Conservation (phyloP, 495 filamentous ascomycete genomes). For the Tuber magnatum region DNA sequence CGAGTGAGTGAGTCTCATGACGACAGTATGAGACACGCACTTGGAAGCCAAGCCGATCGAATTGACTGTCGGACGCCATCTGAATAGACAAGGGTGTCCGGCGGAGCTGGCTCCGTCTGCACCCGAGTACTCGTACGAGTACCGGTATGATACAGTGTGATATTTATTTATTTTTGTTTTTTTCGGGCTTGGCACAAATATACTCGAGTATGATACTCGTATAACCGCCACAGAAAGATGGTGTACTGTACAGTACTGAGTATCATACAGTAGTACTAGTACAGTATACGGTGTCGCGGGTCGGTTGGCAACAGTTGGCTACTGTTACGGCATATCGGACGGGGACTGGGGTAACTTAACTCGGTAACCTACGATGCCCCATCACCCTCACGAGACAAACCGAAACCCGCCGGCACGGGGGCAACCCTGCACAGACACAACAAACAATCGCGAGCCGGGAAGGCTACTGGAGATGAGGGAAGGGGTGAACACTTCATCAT, state of each 20-base stretch:
- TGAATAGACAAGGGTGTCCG: not conserved
- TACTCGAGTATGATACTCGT: too few species aligned
- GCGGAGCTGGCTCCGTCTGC: not conserved
- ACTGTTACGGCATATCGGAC: too few species aligned
- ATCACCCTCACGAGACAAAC: not conserved
- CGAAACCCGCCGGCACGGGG: too few species aligned
- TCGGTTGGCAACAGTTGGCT: too few species aligned
- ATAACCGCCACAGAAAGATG: too few species aligned
- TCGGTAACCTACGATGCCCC: not conserved
- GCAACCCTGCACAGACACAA: not conserved
- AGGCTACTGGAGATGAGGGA: not conserved
- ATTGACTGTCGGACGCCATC: not conserved
- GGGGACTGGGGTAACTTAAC: too few species aligned
- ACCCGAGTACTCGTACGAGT: too few species aligned
- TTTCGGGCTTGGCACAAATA: not conserved
- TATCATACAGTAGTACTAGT: too few species aligned
- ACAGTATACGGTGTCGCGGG: too few species aligned
- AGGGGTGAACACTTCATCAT: not conserved
- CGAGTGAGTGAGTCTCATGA: not conserved
- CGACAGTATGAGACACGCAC: not conserved
- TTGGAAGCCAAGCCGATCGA: not conserved
- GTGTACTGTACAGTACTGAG: too few species aligned
- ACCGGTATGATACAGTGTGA: too few species aligned
- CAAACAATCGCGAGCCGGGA: not conserved
- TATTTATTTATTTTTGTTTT: not conserved